phyloP scores from a whole-genome alignment of 2,329 filamentous ascomycete genomes.

The Saccharata proteae region DNA sequence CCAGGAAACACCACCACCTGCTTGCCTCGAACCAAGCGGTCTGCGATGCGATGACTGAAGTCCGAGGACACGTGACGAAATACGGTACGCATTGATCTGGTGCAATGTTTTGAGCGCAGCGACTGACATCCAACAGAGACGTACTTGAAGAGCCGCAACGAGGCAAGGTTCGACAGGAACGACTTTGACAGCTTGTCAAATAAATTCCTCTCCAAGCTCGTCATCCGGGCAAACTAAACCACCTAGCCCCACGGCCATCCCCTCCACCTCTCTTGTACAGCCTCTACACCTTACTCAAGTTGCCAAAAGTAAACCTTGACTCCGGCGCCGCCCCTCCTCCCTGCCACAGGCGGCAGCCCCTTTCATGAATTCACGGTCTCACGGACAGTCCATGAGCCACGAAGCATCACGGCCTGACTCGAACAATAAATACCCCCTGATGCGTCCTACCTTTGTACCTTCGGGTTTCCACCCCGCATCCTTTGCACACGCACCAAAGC shows the following conservation, averaged over 20 bases:
- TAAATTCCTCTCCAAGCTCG: constrained; percentile 93
- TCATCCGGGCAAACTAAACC: constrained; percentile 75
- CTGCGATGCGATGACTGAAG: constrained; percentile 93
- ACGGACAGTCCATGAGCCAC: too few species aligned
- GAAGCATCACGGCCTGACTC: too few species aligned
- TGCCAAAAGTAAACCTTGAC: too few species aligned
- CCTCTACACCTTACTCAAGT: neutral
- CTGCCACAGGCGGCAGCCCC: too few species aligned
- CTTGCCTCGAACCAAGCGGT: constrained; percentile 85
- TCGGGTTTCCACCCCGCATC: too few species aligned
- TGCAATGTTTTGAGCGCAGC: constrained; percentile 2
- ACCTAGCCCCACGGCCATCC: neutral
- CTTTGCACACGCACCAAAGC: too few species aligned
- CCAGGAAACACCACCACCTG: constrained; percentile 76
- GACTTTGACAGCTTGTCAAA: constrained; percentile 95
- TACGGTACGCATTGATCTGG: constrained; percentile 58
- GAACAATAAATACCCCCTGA: too few species aligned
- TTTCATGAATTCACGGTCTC: too few species aligned
- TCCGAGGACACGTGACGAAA: constrained; percentile 81
- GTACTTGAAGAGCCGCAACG: constrained; percentile 70
- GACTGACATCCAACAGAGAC: constrained; percentile 53
- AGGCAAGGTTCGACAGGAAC: constrained; percentile 73
- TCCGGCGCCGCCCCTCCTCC: too few species aligned
- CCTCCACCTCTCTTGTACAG: neutral
- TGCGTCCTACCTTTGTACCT: too few species aligned